These are phyloP conservation scores for Penicillium coffeae DNA, from an alignment of 495 filamentous ascomycete genomes.

Conservation along the genomic window DNA sequence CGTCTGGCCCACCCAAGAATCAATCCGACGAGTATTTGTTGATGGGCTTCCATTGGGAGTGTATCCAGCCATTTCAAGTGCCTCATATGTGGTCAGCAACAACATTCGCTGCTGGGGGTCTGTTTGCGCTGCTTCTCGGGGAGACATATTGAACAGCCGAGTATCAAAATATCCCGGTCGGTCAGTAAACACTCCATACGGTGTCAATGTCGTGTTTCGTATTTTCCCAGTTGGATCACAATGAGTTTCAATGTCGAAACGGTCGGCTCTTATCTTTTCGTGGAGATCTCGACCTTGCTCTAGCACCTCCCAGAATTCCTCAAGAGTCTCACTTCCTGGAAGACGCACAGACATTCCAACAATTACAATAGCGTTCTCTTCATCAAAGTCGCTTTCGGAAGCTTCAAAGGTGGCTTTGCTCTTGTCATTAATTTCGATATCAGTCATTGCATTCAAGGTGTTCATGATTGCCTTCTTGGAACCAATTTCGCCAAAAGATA, in stretches of 20 bases:
- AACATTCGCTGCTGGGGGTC: conserved; percentile 75
- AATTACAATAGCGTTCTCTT: no score
- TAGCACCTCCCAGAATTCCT: conserved; percentile 41
- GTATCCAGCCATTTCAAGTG: conserved; percentile 69
- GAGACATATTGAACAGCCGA: conserved; percentile 30
- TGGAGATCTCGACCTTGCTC: conserved; percentile 37
- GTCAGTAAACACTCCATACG: conserved; percentile 34
- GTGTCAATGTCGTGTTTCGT: conserved; percentile 28
- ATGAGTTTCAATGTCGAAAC: conserved; percentile 43
- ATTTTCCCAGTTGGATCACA: conserved; percentile 38
- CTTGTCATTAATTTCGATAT: no score
- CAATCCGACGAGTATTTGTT: conserved; percentile 55
- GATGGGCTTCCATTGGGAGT: conserved; percentile 1
- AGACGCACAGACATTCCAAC: conserved; percentile 39
- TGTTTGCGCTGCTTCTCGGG: conserved; percentile 53
- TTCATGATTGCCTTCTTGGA: no score
- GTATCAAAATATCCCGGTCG: conserved; percentile 26
- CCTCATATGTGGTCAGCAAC: conserved; percentile 70
- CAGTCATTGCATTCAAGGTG: no score
- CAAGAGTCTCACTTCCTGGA: conserved; percentile 30
- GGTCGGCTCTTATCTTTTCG: conserved; percentile 32
- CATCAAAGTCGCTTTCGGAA: no score
- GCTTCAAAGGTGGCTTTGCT: no score
- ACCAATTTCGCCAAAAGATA: no score
- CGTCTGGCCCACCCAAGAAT: conserved; percentile 77